A percentile compares a stretch with the other conserved stretches of the same genome.
Evolutionary conservation across 2,329 filamentous ascomycete species (phyloP).

Genomic region (Helminthosporium solani): DNA sequence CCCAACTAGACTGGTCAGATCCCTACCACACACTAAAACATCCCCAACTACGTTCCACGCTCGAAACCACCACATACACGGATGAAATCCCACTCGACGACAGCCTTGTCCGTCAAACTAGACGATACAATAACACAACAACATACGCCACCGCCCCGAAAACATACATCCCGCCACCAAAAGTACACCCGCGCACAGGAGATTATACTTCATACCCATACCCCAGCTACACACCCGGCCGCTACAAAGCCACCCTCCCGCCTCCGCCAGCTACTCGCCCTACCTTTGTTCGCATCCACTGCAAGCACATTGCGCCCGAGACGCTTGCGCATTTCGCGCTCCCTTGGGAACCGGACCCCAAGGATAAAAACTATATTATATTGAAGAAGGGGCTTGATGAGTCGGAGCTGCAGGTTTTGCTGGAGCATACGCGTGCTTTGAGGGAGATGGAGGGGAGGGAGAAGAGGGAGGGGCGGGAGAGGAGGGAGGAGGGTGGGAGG

Average conservation of each 20-base stretch:
- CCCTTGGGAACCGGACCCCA: slow-evolving; percentile 15
- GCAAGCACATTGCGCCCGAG: slow-evolving; percentile 12
- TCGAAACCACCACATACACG: background rate
- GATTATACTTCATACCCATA: too few relatives aligned
- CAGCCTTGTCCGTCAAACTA: background rate
- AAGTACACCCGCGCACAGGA: too few relatives aligned
- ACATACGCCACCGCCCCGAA: background rate
- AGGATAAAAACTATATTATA: slow-evolving; percentile 11
- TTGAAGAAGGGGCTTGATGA: slow-evolving; percentile 5
- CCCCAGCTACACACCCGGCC: background rate
- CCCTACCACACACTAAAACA: background rate
- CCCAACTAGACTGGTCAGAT: slow-evolving; percentile 9
- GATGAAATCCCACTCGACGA: background rate
- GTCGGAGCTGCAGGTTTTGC: slow-evolving; percentile 6
- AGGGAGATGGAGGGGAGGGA: background rate
- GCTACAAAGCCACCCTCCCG: background rate
- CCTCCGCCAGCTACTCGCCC: background rate
- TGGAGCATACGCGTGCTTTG: slow-evolving; percentile 11
- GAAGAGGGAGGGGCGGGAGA: background rate
- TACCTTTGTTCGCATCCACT: slow-evolving; percentile 10
- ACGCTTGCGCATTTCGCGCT: slow-evolving; percentile 10
- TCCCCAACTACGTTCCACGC: background rate
- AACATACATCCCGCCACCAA: too few relatives aligned
- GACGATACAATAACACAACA: background rate
- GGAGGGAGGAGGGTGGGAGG: background rate